phyloP scores from a whole-genome alignment of 495 filamentous ascomycete species.

The Hyphodiscus hymeniophilus region DNA sequence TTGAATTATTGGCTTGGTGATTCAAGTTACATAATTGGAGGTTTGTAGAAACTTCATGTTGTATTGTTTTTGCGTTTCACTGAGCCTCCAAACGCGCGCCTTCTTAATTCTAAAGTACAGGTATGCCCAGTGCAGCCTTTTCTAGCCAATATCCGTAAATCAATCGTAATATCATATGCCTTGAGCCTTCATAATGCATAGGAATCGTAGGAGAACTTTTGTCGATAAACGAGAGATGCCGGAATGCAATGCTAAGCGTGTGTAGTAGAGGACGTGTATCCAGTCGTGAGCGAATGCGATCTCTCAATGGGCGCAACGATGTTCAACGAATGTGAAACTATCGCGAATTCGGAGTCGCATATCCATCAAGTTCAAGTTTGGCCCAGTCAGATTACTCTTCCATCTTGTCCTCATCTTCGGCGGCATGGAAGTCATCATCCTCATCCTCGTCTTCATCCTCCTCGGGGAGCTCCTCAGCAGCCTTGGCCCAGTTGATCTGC shows the following conservation, averaged over 20 bases:
- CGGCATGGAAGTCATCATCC: conserved; percentile 29
- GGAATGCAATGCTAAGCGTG: neutral
- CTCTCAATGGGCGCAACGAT: conserved; percentile 2
- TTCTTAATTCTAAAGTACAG: conserved; percentile 8
- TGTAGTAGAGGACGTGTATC: conserved; percentile 3
- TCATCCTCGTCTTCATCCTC: conserved; percentile 80
- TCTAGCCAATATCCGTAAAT: neutral
- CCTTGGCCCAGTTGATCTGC: conserved; percentile 73
- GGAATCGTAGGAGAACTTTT: conserved; percentile 7
- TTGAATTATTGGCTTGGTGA: neutral
- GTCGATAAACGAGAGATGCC: conserved; percentile 14
- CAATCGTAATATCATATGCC: conserved; percentile 12
- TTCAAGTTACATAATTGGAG: neutral
- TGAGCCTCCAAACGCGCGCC: conserved; percentile 2
- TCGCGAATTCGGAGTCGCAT: conserved; percentile 1
- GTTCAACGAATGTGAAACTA: conserved; percentile 5
- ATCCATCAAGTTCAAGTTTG: conserved; percentile 5
- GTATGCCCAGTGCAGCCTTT: conserved; percentile 4
- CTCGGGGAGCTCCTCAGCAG: conserved; percentile 58
- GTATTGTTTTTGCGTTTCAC: neutral
- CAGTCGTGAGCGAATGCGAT: conserved; percentile 5
- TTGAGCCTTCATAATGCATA: conserved; percentile 10
- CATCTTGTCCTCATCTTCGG: conserved; percentile 21
- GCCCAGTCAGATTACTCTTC: conserved; percentile 11
- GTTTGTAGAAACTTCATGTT: neutral